phyloP scores from a whole-genome alignment of 2,329 filamentous ascomycete genomes.

The Xylariaceae sp. region DNA sequence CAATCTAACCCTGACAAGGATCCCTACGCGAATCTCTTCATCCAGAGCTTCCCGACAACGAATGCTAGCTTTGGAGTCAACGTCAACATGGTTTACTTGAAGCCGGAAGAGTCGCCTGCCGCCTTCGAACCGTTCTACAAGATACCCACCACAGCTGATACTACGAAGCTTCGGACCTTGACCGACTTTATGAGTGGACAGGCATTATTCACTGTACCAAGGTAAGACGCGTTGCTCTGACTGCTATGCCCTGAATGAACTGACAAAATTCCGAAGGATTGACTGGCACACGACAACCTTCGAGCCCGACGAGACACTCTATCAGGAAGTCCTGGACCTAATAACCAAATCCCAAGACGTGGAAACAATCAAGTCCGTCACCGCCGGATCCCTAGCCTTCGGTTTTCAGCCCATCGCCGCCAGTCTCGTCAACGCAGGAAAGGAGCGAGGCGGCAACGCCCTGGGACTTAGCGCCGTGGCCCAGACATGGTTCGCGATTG shows the following conservation, averaged over 20 bases:
- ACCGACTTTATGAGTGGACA: neutral
- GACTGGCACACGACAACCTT: neutral
- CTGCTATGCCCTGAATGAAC: neutral
- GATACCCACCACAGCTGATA: neutral
- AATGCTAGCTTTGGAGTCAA: slow-evolving; percentile 9
- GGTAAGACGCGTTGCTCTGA: neutral
- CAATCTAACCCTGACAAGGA: slow-evolving; percentile 10
- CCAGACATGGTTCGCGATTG: neutral
- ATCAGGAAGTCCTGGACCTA: neutral
- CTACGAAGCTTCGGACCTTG: neutral
- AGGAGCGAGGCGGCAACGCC: neutral
- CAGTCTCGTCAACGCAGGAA: neutral
- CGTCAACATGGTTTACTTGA: slow-evolving; percentile 11
- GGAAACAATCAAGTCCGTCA: slow-evolving; percentile 1
- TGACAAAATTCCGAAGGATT: neutral
- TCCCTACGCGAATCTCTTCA: slow-evolving; percentile 13
- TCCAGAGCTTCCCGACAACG: slow-evolving; percentile 1
- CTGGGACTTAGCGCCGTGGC: neutral
- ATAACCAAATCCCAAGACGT: neutral
- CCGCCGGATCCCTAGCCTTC: slow-evolving; percentile 3
- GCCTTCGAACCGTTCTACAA: slow-evolving; percentile 14
- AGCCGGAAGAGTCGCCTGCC: slow-evolving; percentile 10
- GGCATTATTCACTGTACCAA: neutral
- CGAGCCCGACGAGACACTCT: neutral
- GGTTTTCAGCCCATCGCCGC: slow-evolving; percentile 8